Percentiles rank a stretch among this genome's conserved stretches.
These are phyloP conservation scores for Phanerochaete sordida DNA, from an alignment of 768 basidiomycete genomes.

Conservation along the genomic window DNA sequence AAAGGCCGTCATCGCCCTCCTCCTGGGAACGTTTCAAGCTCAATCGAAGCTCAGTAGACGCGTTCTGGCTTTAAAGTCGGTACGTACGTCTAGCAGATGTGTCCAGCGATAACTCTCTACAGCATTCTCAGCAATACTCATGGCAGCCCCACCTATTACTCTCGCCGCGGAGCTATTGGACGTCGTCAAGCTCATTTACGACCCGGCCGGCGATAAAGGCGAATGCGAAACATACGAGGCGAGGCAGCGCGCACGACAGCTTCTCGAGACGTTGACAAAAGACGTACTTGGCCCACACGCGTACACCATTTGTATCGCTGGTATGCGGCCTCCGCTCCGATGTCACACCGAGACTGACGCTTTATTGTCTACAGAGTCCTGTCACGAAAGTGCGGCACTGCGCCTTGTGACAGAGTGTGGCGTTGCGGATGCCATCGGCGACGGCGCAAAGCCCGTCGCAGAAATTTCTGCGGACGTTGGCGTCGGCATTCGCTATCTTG, in stretches of 20 bases:
- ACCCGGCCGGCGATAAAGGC: no score
- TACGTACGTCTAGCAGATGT: no score
- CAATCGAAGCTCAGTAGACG: no score
- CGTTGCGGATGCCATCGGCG: constrained; percentile 9
- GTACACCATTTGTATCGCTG: constrained; percentile 11
- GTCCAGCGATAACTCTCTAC: no score
- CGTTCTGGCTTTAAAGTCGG: no score
- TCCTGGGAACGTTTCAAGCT: no score
- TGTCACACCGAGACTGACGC: background rate
- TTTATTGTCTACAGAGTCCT: constrained; percentile 2
- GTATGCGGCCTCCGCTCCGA: background rate
- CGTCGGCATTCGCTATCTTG: constrained; percentile 1
- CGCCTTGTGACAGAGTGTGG: constrained; percentile 3
- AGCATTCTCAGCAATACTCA: no score
- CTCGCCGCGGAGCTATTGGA: no score
- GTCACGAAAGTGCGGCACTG: constrained; percentile 12
- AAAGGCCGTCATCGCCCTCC: no score
- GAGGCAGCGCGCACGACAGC: background rate
- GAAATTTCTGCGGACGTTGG: background rate
- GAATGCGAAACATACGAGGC: background rate
- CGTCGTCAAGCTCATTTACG: no score
- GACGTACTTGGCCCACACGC: constrained; percentile 7
- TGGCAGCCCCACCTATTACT: no score
- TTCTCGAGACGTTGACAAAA: background rate
- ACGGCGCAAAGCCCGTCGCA: background rate